Percentiles rank a stretch among this genome's conserved stretches.
These are phyloP conservation scores for Xerocomus potaroensis DNA, from an alignment of 768 basidiomycete genomes.

Conservation along the genomic window DNA sequence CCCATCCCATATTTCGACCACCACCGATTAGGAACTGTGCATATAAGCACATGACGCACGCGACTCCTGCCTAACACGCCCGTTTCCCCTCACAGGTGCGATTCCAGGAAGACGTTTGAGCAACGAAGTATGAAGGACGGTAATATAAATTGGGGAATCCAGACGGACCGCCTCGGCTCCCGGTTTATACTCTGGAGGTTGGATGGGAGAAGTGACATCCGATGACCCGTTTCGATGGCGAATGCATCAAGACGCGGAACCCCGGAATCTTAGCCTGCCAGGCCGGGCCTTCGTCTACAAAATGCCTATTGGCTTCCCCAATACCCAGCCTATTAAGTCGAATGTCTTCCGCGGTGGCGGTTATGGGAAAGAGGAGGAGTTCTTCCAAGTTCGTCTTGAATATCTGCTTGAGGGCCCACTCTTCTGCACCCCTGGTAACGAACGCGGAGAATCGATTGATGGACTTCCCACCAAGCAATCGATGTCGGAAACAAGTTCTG, in stretches of 20 bases:
- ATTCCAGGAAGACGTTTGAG: conserved; percentile 68
- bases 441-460: conserved; percentile 85
- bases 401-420: conserved; percentile 59
- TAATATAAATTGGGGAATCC: conserved; percentile 50
- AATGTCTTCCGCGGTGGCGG: conserved; percentile 38
- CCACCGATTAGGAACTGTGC: too few relatives aligned
- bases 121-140: conserved; percentile 74
- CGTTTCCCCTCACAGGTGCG: too few relatives aligned
- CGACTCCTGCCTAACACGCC: too few relatives aligned
- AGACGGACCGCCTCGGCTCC: conserved; percentile 21
- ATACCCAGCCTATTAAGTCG: conserved; percentile 39
- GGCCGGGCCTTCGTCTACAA: conserved; percentile 61
- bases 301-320: conserved; percentile 64
- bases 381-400: conserved; percentile 29
- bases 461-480: conserved; percentile 71
- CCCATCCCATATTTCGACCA: too few relatives aligned
- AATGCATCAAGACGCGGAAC: conserved; percentile 74
- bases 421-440: conserved; percentile 82
- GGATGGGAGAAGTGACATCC: conserved; percentile 54
- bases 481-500: conserved; percentile 48
- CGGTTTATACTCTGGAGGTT: conserved; percentile 13
- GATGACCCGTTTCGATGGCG: conserved; percentile 73
- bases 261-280: conserved; percentile 74
- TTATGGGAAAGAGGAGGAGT: conserved; percentile 20
- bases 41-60: too few relatives aligned